These are phyloP conservation scores for Lecanosticta acicola DNA, from an alignment of 2,329 filamentous ascomycete species.

Conservation along the genomic window DNA sequence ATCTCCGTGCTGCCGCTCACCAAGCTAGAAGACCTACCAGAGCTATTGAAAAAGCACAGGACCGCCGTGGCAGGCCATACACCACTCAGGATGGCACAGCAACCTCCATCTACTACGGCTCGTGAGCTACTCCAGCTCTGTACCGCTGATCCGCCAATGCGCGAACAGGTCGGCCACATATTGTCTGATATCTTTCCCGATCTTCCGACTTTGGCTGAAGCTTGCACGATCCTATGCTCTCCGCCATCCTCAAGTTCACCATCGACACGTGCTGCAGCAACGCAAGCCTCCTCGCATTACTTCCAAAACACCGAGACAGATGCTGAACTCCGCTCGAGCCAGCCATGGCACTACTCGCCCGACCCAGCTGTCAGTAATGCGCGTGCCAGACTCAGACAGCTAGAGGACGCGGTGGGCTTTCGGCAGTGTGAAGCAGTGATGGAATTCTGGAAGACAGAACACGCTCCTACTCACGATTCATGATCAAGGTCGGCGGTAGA, in stretches of 20 bases:
- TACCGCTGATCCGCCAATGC: slow-evolving; percentile 22
- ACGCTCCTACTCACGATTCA: slow-evolving; percentile 26
- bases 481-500: too few species aligned
- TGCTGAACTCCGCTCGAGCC: not conserved
- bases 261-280: not conserved
- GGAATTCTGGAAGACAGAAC: slow-evolving; percentile 37
- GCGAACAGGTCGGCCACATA: slow-evolving; percentile 21
- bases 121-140: slow-evolving; percentile 26
- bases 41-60: slow-evolving; percentile 19
- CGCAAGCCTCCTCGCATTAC: slow-evolving; percentile 6
- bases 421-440: slow-evolving; percentile 29
- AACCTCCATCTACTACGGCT: not conserved
- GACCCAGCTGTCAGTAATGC: slow-evolving; percentile 13
- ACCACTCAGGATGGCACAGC: slow-evolving; percentile 1
- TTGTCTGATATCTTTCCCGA: slow-evolving; percentile 25
- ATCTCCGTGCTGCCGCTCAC: slow-evolving; percentile 28
- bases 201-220: slow-evolving; percentile 19
- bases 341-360: not conserved
- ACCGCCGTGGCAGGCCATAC: not conserved
- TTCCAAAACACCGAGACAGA: not conserved
- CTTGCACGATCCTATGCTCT: slow-evolving; percentile 9
- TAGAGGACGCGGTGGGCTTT: slow-evolving; percentile 34
- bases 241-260: slow-evolving; percentile 13
- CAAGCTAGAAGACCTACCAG: slow-evolving; percentile 17
- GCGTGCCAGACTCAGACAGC: slow-evolving; percentile 16